Evolutionary conservation across 441 rosid genomes (phyloP).

Genomic region (Euphorbia corollata): DNA sequence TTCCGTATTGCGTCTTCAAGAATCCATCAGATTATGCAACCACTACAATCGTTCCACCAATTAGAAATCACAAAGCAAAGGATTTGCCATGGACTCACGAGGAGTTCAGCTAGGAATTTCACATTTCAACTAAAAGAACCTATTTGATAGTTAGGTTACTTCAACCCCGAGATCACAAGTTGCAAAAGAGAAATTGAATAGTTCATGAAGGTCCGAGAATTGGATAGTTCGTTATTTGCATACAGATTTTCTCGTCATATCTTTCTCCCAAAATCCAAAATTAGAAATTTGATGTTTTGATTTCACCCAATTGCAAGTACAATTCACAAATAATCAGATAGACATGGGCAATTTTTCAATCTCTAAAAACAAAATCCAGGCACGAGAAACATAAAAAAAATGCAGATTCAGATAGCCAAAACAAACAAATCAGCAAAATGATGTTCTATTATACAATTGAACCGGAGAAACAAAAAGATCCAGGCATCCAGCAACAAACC

Average conservation of each 20-base stretch:
- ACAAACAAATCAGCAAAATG: not conserved
- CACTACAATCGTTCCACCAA: not conserved
- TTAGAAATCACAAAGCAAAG: not conserved
- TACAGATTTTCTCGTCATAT: not conserved
- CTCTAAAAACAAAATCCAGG: not conserved
- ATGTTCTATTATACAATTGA: not conserved
- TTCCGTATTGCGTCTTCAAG: not conserved
- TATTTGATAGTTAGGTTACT: not conserved
- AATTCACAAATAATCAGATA: not conserved
- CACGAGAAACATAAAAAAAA: not conserved
- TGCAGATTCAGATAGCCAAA: not conserved
- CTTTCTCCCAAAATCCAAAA: not conserved
- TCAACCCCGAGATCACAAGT: not conserved
- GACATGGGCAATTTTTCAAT: not conserved
- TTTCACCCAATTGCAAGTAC: not conserved
- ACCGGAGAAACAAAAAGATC: not conserved
- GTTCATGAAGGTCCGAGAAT: not conserved
- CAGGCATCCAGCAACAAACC: conserved; percentile 39
- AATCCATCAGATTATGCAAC: not conserved
- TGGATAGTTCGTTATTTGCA: not conserved
- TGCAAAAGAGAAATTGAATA: too few species aligned
- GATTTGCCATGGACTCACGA: not conserved
- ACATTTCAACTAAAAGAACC: not conserved
- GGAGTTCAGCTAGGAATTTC: not conserved
- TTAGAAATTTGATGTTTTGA: not conserved